phyloP scores from a whole-genome alignment of 176 grass and related monocot species.

The Neostapfia colusana region DNA sequence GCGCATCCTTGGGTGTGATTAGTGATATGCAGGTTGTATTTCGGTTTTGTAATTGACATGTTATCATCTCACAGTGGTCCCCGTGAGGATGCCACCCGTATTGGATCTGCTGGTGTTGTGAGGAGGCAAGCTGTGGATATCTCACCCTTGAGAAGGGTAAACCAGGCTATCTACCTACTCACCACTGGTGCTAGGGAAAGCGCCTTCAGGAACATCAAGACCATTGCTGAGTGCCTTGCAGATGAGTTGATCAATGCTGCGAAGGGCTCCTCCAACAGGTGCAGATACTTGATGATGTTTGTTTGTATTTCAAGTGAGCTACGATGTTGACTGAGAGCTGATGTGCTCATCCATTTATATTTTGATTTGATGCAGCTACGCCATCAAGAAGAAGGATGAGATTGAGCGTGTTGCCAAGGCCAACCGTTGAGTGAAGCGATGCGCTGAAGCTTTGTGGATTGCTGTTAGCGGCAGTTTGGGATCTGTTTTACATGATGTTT shows the following conservation, averaged over 20 bases:
- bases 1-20: too few species aligned
- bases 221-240: conserved; percentile 71
- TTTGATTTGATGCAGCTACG: conserved; percentile 20
- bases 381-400: conserved; percentile 60
- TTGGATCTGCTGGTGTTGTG: conserved; percentile 68
- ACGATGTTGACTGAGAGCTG: neutral
- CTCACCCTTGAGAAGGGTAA: conserved; percentile 67
- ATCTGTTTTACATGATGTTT: neutral
- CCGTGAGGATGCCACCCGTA: conserved; percentile 69
- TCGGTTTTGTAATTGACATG: neutral
- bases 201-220: conserved; percentile 72
- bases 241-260: conserved; percentile 76
- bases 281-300: neutral
- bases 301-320: neutral
- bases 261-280: conserved; percentile 74
- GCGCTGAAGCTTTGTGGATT: conserved; percentile 2
- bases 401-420: conserved; percentile 53
- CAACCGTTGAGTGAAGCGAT: conserved; percentile 37
- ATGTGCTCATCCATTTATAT: neutral
- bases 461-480: neutral
- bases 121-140: conserved; percentile 76
- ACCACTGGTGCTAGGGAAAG: conserved; percentile 73
- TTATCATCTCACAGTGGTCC: conserved; percentile 45
- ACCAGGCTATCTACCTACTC: conserved; percentile 67
- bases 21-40: neutral